These are phyloP conservation scores for Venturia pyrina DNA, from an alignment of 2,329 filamentous ascomycete species.

Conservation along the genomic window DNA sequence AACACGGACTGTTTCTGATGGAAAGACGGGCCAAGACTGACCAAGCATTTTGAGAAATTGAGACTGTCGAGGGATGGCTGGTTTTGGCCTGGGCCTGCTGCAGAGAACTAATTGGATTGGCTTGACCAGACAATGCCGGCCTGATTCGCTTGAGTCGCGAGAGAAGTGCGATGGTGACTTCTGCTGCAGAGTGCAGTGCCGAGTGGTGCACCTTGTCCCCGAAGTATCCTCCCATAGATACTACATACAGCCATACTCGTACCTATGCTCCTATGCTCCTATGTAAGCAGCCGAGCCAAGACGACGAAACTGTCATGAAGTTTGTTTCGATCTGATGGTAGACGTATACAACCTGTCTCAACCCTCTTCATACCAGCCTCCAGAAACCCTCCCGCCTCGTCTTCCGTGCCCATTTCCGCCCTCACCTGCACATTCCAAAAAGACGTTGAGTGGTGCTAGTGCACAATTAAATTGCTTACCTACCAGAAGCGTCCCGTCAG, in stretches of 20 bases:
- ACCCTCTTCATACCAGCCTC: not conserved
- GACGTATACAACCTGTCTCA: not conserved
- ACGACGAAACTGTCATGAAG: not conserved
- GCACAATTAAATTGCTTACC: not conserved
- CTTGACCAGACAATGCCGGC: not conserved
- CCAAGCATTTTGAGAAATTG: not conserved
- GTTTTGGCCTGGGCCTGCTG: not conserved
- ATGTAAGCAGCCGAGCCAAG: not conserved
- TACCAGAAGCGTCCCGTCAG: not conserved
- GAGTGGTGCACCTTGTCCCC: not conserved
- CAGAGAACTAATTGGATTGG: not conserved
- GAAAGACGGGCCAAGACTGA: not conserved
- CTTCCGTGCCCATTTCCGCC: not conserved
- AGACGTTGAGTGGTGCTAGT: not conserved
- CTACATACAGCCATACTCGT: no score
- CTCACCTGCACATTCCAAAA: not conserved
- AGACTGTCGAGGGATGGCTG: not conserved
- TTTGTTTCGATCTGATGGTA: not conserved
- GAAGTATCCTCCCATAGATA: not conserved
- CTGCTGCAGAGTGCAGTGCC: not conserved
- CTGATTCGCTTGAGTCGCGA: not conserved
- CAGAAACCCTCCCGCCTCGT: not conserved
- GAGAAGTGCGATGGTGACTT: no score
- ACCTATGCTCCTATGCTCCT: no score
- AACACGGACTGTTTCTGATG: constrained; percentile 4